Evolutionary conservation across 345 rosid species (phyloP), one percentile per base, ranked within the genome.

Genomic region (Odontarrhena argentea): DNA sequence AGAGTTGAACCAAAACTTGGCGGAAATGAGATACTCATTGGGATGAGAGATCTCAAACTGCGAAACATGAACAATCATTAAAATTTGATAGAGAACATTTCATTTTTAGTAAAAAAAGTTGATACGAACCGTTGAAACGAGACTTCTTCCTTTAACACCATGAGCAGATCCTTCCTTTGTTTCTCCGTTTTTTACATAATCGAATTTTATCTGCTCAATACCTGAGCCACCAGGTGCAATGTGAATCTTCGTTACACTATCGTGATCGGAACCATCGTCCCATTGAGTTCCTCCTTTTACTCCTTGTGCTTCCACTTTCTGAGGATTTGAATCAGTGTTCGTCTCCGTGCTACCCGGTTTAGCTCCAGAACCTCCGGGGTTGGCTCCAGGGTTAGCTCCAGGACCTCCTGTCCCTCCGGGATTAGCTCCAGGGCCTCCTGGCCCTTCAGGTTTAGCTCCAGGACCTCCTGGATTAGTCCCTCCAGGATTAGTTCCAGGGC

Each of bases 211-310:
- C 3, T 68, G 12, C 4, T 38, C 28, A 6, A 61, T 12, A 5
- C 61, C 74, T 26, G 0, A 3, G 13, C 52, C 60, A 62, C 61
- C 48, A 34, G 0, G 0, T 13, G 28, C 32, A n/a, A 53, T 6
- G 7, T 36, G 0, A 14, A 73, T 67, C 67, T 67, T 65, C 0
- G 4, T 44, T 30, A 73, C 77, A 42, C 67, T 61, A 3, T 65
- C 62, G 7, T 66, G 48, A 30, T 71, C 52, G 0, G 67, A 42
- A 7, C 77, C 77, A 4, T 74, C 73, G 40, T 74, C 73, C 77
- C 77, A 74, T 15, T 53, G 49, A 25, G 15, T 67, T 5, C 68
- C 77, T 65, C 41, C 71, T 9, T 72, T 38, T 0, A 70, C 71
- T 41, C 66, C 76, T 42, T 65, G 55, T 50, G 60, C 43, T 37